Evolutionary conservation across 768 basidiomycete species (phyloP).

Genomic region (Coprinellus micaceus): DNA sequence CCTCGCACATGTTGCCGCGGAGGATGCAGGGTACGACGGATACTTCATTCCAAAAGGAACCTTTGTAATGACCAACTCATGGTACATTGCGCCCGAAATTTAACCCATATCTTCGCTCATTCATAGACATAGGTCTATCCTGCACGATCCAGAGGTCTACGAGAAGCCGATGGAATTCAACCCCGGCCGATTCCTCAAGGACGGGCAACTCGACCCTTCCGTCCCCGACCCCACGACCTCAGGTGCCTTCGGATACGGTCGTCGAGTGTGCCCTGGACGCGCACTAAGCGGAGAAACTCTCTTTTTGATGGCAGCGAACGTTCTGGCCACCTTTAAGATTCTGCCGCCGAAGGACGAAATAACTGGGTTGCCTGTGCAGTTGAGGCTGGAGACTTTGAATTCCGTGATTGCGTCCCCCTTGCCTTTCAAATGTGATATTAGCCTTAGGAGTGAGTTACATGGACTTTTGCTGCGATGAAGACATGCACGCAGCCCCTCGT

Average conservation of each 20-base stretch:
- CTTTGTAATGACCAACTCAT: constrained; percentile 17
- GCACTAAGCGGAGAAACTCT: constrained; percentile 4
- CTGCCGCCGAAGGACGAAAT: background rate
- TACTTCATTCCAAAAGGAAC: constrained; percentile 21
- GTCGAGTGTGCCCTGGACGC: constrained; percentile 7
- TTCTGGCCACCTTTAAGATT: constrained; percentile 8
- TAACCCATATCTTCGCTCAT: background rate
- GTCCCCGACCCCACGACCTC: background rate
- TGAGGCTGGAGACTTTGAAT: background rate
- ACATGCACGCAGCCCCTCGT: no score
- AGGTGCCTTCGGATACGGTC: constrained; percentile 17
- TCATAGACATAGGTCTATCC: background rate
- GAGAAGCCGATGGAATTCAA: background rate
- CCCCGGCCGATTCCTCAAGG: background rate
- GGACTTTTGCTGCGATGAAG: no score
- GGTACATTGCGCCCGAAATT: constrained; percentile 4
- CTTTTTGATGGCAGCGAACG: constrained; percentile 9
- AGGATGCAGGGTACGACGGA: constrained; percentile 18
- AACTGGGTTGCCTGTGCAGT: background rate
- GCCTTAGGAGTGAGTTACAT: no score
- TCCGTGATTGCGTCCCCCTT: background rate
- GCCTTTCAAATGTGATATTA: no score
- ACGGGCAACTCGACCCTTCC: background rate
- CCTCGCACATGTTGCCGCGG: background rate
- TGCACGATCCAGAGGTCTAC: background rate